phyloP scores from a whole-genome alignment of 1,284 basidiomycete genomes.

The Malassezia equina region DNA sequence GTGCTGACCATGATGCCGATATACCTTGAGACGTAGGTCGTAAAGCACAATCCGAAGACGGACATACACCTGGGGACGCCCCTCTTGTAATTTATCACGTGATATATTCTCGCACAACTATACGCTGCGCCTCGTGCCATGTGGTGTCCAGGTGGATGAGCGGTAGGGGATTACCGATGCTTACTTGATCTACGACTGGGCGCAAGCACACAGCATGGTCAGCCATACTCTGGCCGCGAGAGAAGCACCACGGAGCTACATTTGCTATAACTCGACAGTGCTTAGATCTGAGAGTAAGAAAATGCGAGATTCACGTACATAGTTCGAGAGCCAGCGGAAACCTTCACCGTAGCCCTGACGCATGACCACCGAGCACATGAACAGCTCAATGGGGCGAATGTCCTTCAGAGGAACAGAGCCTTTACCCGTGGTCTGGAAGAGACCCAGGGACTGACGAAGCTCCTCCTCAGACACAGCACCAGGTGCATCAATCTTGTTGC shows the following conservation, averaged over 20 bases:
- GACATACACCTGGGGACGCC: background rate
- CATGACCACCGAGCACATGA: conserved; percentile 99
- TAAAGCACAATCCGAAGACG: conserved; percentile 12
- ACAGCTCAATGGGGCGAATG: conserved; percentile 96
- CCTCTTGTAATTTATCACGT: conserved; percentile 14
- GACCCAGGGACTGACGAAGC: conserved; percentile 81
- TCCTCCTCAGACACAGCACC: conserved; percentile 97
- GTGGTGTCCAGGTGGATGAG: conserved; percentile 2
- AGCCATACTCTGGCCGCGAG: too few species aligned
- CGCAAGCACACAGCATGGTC: background rate
- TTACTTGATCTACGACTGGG: background rate
- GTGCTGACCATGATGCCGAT: conserved; percentile 39
- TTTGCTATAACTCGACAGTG: background rate
- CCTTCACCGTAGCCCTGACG: conserved; percentile 97
- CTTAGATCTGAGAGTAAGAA: background rate
- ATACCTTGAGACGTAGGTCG: conserved; percentile 21
- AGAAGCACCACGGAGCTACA: background rate
- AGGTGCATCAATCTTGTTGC: conserved; percentile 99
- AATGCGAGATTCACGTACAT: conserved; percentile 54
- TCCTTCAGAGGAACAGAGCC: conserved; percentile 93
- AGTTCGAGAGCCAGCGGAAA: conserved; percentile 99
- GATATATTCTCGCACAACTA: conserved; percentile 11
- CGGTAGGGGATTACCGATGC: background rate
- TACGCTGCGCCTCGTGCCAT: background rate
- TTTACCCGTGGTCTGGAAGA: conserved; percentile 99